These are phyloP conservation scores for Calonectria fujianensis DNA, from an alignment of 2,329 filamentous ascomycete genomes.

Conservation along the genomic window DNA sequence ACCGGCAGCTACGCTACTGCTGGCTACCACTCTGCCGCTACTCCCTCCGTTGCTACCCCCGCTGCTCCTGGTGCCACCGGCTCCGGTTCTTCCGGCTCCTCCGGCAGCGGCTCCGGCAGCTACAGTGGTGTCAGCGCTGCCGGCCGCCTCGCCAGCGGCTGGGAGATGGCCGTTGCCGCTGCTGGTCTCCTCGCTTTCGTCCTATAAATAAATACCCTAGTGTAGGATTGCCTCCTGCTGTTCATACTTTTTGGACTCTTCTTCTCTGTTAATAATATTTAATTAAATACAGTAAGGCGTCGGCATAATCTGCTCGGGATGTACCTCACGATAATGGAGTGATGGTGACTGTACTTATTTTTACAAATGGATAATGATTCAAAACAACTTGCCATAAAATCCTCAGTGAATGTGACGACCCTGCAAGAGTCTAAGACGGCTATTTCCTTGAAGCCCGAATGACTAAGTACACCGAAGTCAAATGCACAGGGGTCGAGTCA, in stretches of 20 bases:
- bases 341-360: not conserved
- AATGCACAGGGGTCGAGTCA: not conserved
- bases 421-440: not conserved
- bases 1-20: not conserved
- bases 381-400: accelerated
- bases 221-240: not conserved
- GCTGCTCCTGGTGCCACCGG: not conserved
- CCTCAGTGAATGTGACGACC: not conserved
- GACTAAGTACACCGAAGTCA: not conserved
- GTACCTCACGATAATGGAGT: not conserved
- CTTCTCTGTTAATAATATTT: constrained; percentile 1
- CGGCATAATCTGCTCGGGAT: not conserved
- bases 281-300: not conserved
- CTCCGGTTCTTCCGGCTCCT: not conserved
- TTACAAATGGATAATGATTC: not conserved
- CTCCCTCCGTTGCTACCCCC: not conserved
- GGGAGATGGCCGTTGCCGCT: constrained; percentile 10
- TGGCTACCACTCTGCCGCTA: not conserved
- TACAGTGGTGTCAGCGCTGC: constrained; percentile 1
- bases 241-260: not conserved
- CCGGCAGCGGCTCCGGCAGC: not conserved
- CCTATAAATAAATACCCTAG: not conserved
- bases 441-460: too few species aligned
- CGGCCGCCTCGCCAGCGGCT: not conserved
- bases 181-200: constrained; percentile 17